These are phyloP conservation scores for Diplodia scrobiculata DNA, from an alignment of 2,329 filamentous ascomycete genomes.

Conservation along the genomic window DNA sequence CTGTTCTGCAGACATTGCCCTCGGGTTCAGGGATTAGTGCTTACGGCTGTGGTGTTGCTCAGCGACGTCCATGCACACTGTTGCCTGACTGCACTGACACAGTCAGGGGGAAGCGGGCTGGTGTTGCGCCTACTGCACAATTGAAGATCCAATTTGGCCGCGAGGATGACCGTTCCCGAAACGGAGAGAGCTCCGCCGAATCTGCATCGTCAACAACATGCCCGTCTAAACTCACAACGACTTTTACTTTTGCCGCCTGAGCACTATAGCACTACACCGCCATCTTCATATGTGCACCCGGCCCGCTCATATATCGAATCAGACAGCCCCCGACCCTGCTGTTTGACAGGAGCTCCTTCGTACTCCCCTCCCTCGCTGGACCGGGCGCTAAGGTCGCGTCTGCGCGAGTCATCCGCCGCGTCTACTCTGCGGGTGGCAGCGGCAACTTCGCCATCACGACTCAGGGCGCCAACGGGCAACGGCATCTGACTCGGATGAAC, in stretches of 20 bases:
- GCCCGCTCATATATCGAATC: too few species aligned
- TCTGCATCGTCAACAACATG: neutral
- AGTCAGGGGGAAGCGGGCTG: neutral
- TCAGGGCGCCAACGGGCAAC: neutral
- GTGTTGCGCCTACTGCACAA: neutral
- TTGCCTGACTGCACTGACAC: neutral
- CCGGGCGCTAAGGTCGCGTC: neutral
- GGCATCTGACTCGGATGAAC: neutral
- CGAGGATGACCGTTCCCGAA: neutral
- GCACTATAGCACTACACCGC: too few species aligned
- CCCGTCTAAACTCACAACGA: neutral
- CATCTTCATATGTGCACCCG: too few species aligned
- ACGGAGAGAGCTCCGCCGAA: neutral
- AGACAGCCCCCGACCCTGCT: too few species aligned
- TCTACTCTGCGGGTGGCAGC: neutral
- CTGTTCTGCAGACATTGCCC: neutral
- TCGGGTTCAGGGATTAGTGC: neutral
- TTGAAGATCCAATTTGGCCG: neutral
- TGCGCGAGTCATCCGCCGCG: slow-evolving; percentile 5
- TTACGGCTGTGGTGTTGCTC: neutral
- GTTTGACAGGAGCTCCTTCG: too few species aligned
- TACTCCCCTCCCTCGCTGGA: too few species aligned
- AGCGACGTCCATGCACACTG: neutral
- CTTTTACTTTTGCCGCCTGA: too few species aligned
- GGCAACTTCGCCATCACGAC: slow-evolving; percentile 1